These are phyloP conservation scores for Cryoendolithus antarcticus DNA, from an alignment of 2,329 filamentous ascomycete species.

Conservation along the genomic window DNA sequence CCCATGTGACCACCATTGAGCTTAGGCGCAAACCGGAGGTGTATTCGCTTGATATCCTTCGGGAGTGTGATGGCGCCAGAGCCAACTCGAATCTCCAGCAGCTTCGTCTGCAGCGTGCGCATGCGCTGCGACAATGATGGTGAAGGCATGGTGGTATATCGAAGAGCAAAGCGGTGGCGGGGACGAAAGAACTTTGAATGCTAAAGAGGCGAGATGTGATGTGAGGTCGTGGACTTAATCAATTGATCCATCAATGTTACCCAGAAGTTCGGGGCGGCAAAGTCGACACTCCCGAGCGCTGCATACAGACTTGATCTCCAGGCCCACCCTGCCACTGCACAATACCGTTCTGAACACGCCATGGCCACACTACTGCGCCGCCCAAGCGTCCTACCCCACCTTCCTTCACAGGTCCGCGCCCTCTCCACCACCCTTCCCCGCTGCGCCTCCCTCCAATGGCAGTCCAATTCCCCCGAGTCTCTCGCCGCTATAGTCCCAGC, in stretches of 20 bases:
- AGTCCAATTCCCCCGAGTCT: constrained; percentile 19
- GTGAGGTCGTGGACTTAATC: no score
- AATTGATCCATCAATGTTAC: no score
- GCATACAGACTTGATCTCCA: background rate
- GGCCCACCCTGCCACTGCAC: background rate
- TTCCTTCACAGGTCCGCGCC: constrained; percentile 7
- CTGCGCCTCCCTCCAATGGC: constrained; percentile 16
- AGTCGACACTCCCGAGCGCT: background rate
- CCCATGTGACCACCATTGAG: constrained; percentile 59
- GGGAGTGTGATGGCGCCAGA: constrained; percentile 75
- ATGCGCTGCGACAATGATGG: constrained; percentile 46
- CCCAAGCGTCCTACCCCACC: constrained; percentile 5
- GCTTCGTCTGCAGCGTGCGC: constrained; percentile 59
- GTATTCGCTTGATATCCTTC: constrained; percentile 59
- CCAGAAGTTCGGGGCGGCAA: no score
- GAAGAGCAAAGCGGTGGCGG: no score
- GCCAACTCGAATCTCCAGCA: constrained; percentile 64
- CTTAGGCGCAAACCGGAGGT: constrained; percentile 56
- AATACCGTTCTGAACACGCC: background rate
- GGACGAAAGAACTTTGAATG: no score
- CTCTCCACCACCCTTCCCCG: constrained; percentile 20
- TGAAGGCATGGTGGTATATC: background rate
- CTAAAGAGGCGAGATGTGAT: no score
- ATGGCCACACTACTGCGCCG: constrained; percentile 18
- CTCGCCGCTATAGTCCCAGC: constrained; percentile 25